Evolutionary conservation across 495 filamentous ascomycete species (phyloP), one percentile per base, ranked within the genome.

Genomic region (Trichoderma orchidacearum): DNA sequence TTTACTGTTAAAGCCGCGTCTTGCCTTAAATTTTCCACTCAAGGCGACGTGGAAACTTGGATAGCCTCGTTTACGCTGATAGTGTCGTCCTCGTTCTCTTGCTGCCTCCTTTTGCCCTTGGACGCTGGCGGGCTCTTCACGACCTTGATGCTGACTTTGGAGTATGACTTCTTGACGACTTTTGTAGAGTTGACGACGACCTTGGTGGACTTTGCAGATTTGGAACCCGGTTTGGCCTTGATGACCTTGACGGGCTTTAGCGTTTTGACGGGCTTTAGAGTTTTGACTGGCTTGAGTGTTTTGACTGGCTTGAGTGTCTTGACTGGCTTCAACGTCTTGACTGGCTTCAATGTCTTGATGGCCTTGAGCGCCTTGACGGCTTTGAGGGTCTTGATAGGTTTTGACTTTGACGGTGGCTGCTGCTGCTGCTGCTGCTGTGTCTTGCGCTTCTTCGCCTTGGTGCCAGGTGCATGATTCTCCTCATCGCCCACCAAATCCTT

Each of bases 391-490:
- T 15, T 30, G 60, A 61, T 41, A 58, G 51, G n/a, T 58, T 62
- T 31, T 56, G 53, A 3, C 25, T 48, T 50, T 18, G 54, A 13
- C 8, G 53, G 54, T 15, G 51, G 41, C 15, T 6, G 38, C 38
- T n/a, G n/a, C n/a, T n/a, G n/a, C n/a, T n/a, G n/a, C n/a, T n/a
- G n/a, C 34, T 45, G 17, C 17, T 23, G 1, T 7, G 17, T 45
- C 38, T 45, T 45, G 38, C 17, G 38, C 38, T 45, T 45, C 38
- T 45, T 45, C 35, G 3, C 59, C 51, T 72, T 75, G 30, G 63
- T 53, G 17, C 66, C 66, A 13, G 66, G 54, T 68, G 66, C 62
- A 68, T 75, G 61, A 72, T 76, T 8, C 25, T 69, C 62, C 0
- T 66, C 63, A 7, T 64, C 57, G 25, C 64, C 70, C 17, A 59